Base-by-base conservation (phyloP, 1,284 basidiomycete species). In the Gomphus bonarii region DNA sequence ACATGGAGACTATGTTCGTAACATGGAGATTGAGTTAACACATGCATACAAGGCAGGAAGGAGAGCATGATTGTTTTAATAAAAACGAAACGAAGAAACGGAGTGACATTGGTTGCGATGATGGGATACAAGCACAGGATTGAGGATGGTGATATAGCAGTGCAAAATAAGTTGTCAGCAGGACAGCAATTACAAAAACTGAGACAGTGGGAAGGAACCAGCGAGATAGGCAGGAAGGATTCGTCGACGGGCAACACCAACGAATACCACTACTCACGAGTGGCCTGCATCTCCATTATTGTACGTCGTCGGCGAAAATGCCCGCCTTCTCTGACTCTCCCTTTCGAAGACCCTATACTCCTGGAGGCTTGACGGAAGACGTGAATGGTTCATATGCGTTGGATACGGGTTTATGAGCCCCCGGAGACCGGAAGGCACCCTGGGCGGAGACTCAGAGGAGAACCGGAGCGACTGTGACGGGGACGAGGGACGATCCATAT, bases 401-500 rank as follows among this genome's bases (percentile, higher is more conserved):
- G 22, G 25, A 48, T 70, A 59, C 42, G 53, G 44, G 33, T 55
- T 55, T 9, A 48, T 48, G 9, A 48, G 31, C n/a, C 54, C 54
- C 33, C 54, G 25, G 31, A 55, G 14, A 22, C 54, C 54, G 28
- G 54, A 55, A 16, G 44, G 35, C 54, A 48, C 35, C 9, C 22
- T 46, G 28, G 44, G 30, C 44, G 54, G 35, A 3, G 20, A 12
- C 3, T 3, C 14, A 49, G 44, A 8, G 42, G 42, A 43, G 42
- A 20, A 20, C 42, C 36, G 36, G 20, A 14, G 28, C 33, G 12
- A 14, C 33, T 48, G 30, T 36, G 25, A 33, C 25, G 11, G 10
- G 14, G 25, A 11, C 38, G 38, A 8, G 18, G 40, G 1, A 8
- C 16, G 46, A 5, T 16, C 25, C 11, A 1, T 7, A 12, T 16